A percentile compares a stretch with the other conserved stretches of the same genome.
These are phyloP conservation scores for Herpetomonas samuelpessoai DNA, from an alignment of 208 protist genomes.

Conservation along the genomic window DNA sequence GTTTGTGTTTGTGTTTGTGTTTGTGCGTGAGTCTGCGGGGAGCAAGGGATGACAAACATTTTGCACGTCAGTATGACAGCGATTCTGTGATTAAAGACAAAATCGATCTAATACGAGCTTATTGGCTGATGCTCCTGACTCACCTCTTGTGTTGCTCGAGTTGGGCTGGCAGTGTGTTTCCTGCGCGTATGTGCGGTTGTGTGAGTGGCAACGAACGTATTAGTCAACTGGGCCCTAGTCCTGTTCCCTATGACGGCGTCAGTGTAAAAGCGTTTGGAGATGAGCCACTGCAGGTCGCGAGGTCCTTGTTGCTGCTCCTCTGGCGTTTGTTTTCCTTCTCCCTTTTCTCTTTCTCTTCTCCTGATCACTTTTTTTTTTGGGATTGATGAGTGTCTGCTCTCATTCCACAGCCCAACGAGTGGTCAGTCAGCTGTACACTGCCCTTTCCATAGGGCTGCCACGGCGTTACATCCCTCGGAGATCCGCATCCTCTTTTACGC, in stretches of 20 bases:
- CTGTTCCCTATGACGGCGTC: background rate
- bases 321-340: no score
- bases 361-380: no score
- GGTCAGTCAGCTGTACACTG: conserved; percentile 11
- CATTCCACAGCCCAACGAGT: background rate
- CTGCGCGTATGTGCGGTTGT: background rate
- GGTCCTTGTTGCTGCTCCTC: no score
- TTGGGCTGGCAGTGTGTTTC: no score
- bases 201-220: background rate
- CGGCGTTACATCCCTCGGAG: conserved; percentile 11
- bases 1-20: conserved; percentile 11
- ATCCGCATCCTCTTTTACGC: no score
- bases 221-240: background rate
- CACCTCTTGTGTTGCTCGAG: no score
- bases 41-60: background rate
- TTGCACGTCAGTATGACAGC: background rate
- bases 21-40: conserved; percentile 4
- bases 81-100: background rate
- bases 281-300: no score
- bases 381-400: background rate
- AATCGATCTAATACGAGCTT: background rate
- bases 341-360: no score
- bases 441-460: background rate
- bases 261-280: background rate
- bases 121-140: no score